Conservation (phyloP, 2,329 filamentous ascomycete species). For the Tolypocladium ophioglossoides region DNA sequence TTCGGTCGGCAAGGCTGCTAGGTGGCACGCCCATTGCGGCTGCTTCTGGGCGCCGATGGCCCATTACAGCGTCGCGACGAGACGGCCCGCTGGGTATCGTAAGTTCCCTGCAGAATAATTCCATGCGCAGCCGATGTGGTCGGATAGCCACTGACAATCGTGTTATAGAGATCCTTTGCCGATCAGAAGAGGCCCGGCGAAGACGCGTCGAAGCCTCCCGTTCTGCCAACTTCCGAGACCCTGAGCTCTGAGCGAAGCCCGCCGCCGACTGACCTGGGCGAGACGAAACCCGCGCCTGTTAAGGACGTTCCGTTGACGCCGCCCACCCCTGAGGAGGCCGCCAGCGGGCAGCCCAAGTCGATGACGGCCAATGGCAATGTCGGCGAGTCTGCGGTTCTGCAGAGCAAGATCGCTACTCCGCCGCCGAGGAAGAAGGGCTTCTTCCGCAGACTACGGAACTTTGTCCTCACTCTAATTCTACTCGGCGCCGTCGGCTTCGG, state of each 20-base stretch:
- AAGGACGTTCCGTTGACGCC: slow-evolving; percentile 20
- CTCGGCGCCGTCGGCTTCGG: slow-evolving; percentile 71
- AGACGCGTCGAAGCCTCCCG: slow-evolving; percentile 35
- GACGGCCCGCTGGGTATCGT: slow-evolving; percentile 19
- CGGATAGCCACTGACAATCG: neutral
- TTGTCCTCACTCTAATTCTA: slow-evolving; percentile 66
- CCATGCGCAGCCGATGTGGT: neutral
- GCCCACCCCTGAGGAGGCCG: slow-evolving; percentile 11
- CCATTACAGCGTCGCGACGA: slow-evolving; percentile 25
- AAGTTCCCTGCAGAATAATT: slow-evolving; percentile 9
- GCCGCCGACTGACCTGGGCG: slow-evolving; percentile 23
- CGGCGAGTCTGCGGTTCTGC: slow-evolving; percentile 6
- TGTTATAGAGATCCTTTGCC: slow-evolving; percentile 45
- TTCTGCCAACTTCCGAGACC: slow-evolving; percentile 44
- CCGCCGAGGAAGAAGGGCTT: slow-evolving; percentile 50
- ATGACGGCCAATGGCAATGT: slow-evolving; percentile 11
- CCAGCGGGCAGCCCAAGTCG: slow-evolving; percentile 5
- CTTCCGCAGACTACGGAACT: slow-evolving; percentile 63
- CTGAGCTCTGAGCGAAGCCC: slow-evolving; percentile 35
- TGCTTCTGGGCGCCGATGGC: slow-evolving; percentile 49
- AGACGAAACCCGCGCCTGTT: slow-evolving; percentile 25
- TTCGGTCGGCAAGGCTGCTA: slow-evolving; percentile 53
- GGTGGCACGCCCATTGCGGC: slow-evolving; percentile 43
- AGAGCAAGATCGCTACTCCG: slow-evolving; percentile 15
- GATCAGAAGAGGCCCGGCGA: slow-evolving; percentile 41